A percentile compares a stretch with the other conserved stretches of the same genome.
phyloP scores from a whole-genome alignment of 75 land plant genomes.

The Selaginella moellendorffii region DNA sequence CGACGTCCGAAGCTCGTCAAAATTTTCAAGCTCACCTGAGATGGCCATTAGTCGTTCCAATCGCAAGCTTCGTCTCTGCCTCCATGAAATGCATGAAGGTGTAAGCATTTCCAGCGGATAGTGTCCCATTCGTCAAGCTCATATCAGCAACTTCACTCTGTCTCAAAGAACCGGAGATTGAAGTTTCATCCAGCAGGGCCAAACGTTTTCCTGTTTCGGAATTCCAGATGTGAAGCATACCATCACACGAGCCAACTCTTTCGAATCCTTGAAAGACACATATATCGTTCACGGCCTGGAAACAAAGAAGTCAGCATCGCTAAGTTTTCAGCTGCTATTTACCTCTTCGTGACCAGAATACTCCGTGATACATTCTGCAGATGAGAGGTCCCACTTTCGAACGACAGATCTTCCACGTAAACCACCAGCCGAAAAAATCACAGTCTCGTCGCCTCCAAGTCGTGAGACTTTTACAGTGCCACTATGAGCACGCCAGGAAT shows the following conservation, averaged over 20 bases:
- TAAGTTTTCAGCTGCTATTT: too few species aligned
- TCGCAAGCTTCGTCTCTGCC: conserved; percentile 36
- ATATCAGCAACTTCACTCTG: conserved; percentile 27
- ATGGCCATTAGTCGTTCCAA: conserved; percentile 76
- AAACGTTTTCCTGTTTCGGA: conserved; percentile 50
- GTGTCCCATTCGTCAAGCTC: conserved; percentile 38
- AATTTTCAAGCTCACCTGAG: conserved; percentile 38
- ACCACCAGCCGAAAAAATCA: conserved; percentile 70
- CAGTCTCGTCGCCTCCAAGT: conserved; percentile 54
- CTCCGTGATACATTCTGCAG: conserved; percentile 43
- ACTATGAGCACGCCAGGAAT: conserved; percentile 69
- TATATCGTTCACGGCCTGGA: conserved; percentile 81
- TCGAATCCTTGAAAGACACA: conserved; percentile 37
- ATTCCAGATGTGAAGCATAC: conserved; percentile 75
- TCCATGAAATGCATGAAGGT: conserved; percentile 63
- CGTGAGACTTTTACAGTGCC: conserved; percentile 53
- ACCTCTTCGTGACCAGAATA: conserved; percentile 92
- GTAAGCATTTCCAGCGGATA: conserved; percentile 46
- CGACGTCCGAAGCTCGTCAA: neutral
- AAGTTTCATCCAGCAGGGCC: conserved; percentile 47
- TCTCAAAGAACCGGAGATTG: too few species aligned
- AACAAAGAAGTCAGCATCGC: conserved; percentile 12
- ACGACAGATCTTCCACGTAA: conserved; percentile 61
- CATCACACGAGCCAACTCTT: conserved; percentile 89
- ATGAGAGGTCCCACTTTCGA: conserved; percentile 64